Evolutionary conservation across 257 asterid genomes (phyloP).

Genomic region (Nicotiana attenuata): DNA sequence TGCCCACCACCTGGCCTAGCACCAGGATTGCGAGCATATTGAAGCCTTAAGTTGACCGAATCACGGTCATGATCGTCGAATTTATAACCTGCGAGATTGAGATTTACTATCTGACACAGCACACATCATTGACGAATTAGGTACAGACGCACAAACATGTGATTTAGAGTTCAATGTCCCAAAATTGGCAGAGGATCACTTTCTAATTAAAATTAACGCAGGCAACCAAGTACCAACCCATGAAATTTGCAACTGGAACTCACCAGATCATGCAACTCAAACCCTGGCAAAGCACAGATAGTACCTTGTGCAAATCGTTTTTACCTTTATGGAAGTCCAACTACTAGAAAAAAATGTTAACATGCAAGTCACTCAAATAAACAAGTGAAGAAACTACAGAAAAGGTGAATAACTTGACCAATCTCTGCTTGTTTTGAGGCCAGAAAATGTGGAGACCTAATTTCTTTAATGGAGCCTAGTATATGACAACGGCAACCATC

Average conservation of each 20-base stretch:
- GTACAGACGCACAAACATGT: background rate
- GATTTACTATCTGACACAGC: slow-evolving; percentile 21
- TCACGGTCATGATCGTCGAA: slow-evolving; percentile 60
- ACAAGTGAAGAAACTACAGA: background rate
- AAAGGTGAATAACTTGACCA: background rate
- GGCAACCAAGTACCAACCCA: background rate
- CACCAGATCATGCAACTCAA: background rate
- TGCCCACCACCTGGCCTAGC: slow-evolving; percentile 56
- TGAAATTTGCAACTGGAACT: background rate
- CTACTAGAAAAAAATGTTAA: background rate
- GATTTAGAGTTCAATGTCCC: background rate
- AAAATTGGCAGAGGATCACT: background rate
- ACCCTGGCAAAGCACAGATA: background rate
- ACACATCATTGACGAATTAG: background rate
- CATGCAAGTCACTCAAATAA: background rate
- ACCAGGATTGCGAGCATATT: slow-evolving; percentile 62
- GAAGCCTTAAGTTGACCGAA: slow-evolving; percentile 43
- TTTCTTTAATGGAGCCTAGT: background rate
- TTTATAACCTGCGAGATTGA: slow-evolving; percentile 63
- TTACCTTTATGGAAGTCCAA: background rate
- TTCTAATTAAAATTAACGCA: background rate
- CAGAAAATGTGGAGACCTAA: background rate
- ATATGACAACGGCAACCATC: background rate
- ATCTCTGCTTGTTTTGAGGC: background rate
- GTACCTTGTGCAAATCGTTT: background rate